Percentiles rank a stretch among this genome's conserved stretches.
These are phyloP conservation scores for Emmonsia crescens DNA, from an alignment of 2,329 filamentous ascomycete species.

Conservation along the genomic window DNA sequence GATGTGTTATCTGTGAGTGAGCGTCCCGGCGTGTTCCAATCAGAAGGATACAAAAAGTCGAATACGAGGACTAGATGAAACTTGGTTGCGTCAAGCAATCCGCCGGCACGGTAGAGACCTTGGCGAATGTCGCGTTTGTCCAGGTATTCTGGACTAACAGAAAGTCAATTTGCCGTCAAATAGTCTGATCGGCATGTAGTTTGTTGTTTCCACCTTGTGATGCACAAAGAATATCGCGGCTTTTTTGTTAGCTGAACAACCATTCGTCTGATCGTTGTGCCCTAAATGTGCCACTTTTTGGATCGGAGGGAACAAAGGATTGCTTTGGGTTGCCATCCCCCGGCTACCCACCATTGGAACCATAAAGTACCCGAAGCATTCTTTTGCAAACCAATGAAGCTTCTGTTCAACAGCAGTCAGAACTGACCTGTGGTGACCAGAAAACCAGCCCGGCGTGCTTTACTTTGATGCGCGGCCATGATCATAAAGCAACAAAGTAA, in stretches of 20 bases:
- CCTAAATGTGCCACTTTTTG: not conserved
- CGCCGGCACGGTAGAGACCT: not conserved
- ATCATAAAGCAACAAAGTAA: not conserved
- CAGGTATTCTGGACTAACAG: not conserved
- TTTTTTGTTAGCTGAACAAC: not conserved
- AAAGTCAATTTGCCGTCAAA: not conserved
- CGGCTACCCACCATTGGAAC: not conserved
- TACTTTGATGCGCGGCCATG: not conserved
- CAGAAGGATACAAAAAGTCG: not conserved
- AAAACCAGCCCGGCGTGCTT: not conserved
- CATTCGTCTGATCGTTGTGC: not conserved
- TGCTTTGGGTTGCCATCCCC: not conserved
- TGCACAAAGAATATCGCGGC: not conserved
- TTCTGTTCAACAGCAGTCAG: not conserved
- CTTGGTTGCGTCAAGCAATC: not conserved
- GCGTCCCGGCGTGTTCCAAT: not conserved
- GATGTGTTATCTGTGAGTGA: not conserved
- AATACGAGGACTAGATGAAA: not conserved
- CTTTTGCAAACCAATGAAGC: not conserved
- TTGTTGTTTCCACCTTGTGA: not conserved
- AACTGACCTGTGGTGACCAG: not conserved
- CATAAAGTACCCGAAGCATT: not conserved
- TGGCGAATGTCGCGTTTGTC: not conserved
- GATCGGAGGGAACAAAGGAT: not conserved
- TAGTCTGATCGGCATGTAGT: not conserved